phyloP scores from a whole-genome alignment of 1,139 yeast species.

The Hyphopichia fennica region DNA sequence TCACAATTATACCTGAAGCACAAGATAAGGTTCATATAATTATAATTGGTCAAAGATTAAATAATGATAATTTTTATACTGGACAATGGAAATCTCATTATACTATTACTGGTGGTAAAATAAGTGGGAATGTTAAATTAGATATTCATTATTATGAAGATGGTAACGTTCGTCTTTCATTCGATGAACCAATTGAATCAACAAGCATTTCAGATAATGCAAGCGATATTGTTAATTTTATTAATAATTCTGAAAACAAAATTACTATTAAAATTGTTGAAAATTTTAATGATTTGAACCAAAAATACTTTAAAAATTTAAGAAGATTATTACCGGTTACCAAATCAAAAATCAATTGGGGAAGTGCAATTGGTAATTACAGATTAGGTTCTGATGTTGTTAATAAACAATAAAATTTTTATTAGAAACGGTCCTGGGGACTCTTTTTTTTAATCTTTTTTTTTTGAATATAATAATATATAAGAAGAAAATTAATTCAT shows the following conservation, averaged over 20 bases:
- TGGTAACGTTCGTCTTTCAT: slow-evolving; percentile 84
- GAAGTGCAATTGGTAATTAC: slow-evolving; percentile 86
- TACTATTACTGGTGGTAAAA: slow-evolving; percentile 33
- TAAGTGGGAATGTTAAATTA: slow-evolving; percentile 58
- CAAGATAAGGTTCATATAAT: slow-evolving; percentile 36
- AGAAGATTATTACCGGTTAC: slow-evolving; percentile 93
- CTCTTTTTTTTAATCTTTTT: no score
- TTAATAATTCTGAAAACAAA: slow-evolving; percentile 58
- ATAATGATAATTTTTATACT: slow-evolving; percentile 79
- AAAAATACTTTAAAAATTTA: slow-evolving; percentile 74
- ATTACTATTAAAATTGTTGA: slow-evolving; percentile 62
- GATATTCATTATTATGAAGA: slow-evolving; percentile 95
- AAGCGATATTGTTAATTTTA: slow-evolving; percentile 46
- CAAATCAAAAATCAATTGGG: slow-evolving; percentile 92
- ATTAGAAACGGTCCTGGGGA: not conserved
- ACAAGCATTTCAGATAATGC: slow-evolving; percentile 15
- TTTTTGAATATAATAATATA: no score
- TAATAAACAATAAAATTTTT: slow-evolving; percentile 19
- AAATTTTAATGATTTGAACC: slow-evolving; percentile 73
- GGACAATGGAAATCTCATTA: slow-evolving; percentile 87
- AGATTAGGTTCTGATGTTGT: slow-evolving; percentile 84
- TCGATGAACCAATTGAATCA: slow-evolving; percentile 41
- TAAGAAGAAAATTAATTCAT: not conserved
- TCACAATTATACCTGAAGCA: slow-evolving; percentile 37
- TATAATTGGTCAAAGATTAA: slow-evolving; percentile 71